Percentiles rank a stretch among this genome's conserved stretches.
phyloP scores from a whole-genome alignment of 345 rosid genomes.

The Rhizophora apiculata region DNA sequence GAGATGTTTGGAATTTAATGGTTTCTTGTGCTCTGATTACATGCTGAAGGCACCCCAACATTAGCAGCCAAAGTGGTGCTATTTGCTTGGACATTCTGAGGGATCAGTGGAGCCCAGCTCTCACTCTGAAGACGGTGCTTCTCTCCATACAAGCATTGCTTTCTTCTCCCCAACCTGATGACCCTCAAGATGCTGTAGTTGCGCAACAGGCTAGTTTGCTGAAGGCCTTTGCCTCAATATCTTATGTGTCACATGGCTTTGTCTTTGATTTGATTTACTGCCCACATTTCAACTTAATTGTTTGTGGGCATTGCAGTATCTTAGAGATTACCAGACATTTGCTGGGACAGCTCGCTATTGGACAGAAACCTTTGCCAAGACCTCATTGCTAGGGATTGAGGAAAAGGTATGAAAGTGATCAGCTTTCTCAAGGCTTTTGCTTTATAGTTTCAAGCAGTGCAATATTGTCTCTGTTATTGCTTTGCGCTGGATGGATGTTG shows the following conservation, averaged over 20 bases:
- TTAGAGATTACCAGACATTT: conserved; percentile 80
- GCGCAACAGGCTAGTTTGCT: conserved; percentile 75
- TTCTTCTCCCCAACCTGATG: conserved; percentile 93
- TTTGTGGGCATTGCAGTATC: conserved; percentile 57
- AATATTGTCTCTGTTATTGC: background rate
- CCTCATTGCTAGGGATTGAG: conserved; percentile 67
- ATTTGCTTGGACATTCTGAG: conserved; percentile 96
- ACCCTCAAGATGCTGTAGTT: conserved; percentile 99
- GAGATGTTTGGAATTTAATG: background rate
- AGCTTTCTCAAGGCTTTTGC: background rate
- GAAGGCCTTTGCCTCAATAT: conserved; percentile 1
- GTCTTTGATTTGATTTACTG: background rate
- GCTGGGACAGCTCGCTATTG: conserved; percentile 93
- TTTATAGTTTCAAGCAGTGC: background rate
- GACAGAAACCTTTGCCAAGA: conserved; percentile 95
- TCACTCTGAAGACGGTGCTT: conserved; percentile 95
- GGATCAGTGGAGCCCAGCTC: conserved; percentile 99
- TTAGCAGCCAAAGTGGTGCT: conserved; percentile 99
- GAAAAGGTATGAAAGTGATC: conserved; percentile 62
- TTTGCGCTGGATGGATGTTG: background rate
- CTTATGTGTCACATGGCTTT: background rate
- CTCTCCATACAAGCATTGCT: conserved; percentile 93
- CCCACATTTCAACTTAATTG: background rate
- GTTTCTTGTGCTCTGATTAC: background rate
- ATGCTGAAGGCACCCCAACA: conserved; percentile 86